Conservation (phyloP, 1,139 yeast genomes). For the Suhomyces yuchorum region DNA sequence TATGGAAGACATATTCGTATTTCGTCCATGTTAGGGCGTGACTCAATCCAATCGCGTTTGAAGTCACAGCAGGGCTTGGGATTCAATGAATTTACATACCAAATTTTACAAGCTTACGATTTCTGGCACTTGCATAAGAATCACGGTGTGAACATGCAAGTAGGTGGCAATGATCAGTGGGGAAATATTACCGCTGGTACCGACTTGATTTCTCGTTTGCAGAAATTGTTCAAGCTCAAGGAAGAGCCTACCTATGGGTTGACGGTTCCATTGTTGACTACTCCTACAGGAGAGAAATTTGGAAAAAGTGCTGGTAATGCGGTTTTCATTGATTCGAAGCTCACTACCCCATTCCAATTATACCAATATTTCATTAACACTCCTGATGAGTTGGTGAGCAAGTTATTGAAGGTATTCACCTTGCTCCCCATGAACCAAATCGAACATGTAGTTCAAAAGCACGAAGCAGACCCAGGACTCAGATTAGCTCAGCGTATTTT, state of each 20-base stretch:
- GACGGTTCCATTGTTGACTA: slow-evolving; percentile 88
- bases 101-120: slow-evolving; percentile 89
- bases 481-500: slow-evolving; percentile 74
- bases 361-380: slow-evolving; percentile 84
- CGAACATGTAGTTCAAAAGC: slow-evolving; percentile 52
- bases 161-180: slow-evolving; percentile 99
- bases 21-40: slow-evolving; percentile 85
- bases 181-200: slow-evolving; percentile 97
- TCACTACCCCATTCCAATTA: slow-evolving; percentile 79
- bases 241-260: slow-evolving; percentile 58
- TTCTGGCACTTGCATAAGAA: slow-evolving; percentile 76
- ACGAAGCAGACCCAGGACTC: slow-evolving; percentile 57
- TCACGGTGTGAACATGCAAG: slow-evolving; percentile 67
- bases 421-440: slow-evolving; percentile 67
- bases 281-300: slow-evolving; percentile 89
- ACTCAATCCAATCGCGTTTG: slow-evolving; percentile 78
- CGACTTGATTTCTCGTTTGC: slow-evolving; percentile 75
- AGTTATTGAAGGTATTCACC: slow-evolving; percentile 75
- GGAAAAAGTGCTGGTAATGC: slow-evolving; percentile 99
- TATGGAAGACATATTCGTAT: slow-evolving; percentile 84
- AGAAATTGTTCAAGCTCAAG: slow-evolving; percentile 21
- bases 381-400: slow-evolving; percentile 74
- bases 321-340: slow-evolving; percentile 70
- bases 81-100: slow-evolving; percentile 92
- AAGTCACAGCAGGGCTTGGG: slow-evolving; percentile 77